These are phyloP conservation scores for Mrakiaceae sp. DNA, from an alignment of 1,284 basidiomycete species.

Conservation along the genomic window DNA sequence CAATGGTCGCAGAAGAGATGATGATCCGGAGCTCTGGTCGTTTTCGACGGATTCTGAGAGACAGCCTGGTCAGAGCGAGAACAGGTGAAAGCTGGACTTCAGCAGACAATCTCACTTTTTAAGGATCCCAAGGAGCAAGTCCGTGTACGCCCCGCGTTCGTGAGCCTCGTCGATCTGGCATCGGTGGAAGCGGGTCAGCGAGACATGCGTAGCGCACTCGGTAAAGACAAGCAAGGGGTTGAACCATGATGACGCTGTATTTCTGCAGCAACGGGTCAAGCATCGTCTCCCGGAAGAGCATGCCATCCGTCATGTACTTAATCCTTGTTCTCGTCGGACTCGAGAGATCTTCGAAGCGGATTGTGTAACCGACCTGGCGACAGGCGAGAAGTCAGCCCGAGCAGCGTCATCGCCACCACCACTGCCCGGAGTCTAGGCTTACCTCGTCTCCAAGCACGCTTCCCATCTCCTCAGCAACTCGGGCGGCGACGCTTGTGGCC, in stretches of 20 bases:
- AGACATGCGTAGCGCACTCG: neutral
- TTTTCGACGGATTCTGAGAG: conserved; percentile 67
- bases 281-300: conserved; percentile 90
- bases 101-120: conserved; percentile 54
- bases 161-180: conserved; percentile 89
- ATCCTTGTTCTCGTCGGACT: conserved; percentile 72
- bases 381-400: neutral
- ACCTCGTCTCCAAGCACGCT: conserved; percentile 82
- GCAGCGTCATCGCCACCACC: neutral
- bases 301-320: conserved; percentile 95
- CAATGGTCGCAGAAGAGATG: conserved; percentile 89
- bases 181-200: neutral
- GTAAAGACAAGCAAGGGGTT: conserved; percentile 23
- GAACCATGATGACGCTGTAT: conserved; percentile 90
- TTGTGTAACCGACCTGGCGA: conserved; percentile 82
- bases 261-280: conserved; percentile 75
- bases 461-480: conserved; percentile 84
- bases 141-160: conserved; percentile 88
- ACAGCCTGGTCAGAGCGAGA: conserved; percentile 7
- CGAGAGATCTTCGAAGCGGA: conserved; percentile 91
- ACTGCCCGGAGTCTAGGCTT: too few relatives aligned
- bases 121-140: conserved; percentile 79
- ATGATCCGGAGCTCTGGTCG: conserved; percentile 78
- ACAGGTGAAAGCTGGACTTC: neutral
- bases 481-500: conserved; percentile 80